These are phyloP conservation scores for Clathrospora elynae DNA, from an alignment of 2,329 filamentous ascomycete species.

Conservation along the genomic window DNA sequence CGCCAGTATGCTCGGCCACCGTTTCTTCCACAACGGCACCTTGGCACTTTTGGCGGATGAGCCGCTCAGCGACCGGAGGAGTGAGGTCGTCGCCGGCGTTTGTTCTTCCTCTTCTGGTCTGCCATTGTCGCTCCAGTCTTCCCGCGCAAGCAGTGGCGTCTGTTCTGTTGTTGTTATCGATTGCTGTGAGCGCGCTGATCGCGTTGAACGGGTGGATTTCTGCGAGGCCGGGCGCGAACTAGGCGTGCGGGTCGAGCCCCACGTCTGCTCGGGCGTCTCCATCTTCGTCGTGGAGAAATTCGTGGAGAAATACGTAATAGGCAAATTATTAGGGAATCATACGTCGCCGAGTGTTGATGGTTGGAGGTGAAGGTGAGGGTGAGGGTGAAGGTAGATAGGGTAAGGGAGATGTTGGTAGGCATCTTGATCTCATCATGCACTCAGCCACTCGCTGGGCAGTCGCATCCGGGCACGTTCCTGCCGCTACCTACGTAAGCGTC, in stretches of 20 bases:
- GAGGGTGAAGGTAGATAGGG: neutral
- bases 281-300: too few species aligned
- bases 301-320: too few species aligned
- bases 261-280: constrained; percentile 44
- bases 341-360: constrained; percentile 6
- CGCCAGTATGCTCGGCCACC: constrained; percentile 81
- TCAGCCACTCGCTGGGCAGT: constrained; percentile 18
- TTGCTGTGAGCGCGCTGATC: constrained; percentile 38
- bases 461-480: constrained; percentile 11
- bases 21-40: constrained; percentile 48
- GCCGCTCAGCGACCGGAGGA: constrained; percentile 44
- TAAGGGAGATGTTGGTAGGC: constrained; percentile 1
- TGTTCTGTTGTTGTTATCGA: constrained; percentile 46
- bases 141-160: constrained; percentile 48
- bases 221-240: constrained; percentile 47
- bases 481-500: constrained; percentile 14
- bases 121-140: constrained; percentile 32
- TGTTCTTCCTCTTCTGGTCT: constrained; percentile 26
- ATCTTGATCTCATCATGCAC: constrained; percentile 22
- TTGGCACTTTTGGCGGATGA: constrained; percentile 29
- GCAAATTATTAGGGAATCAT: constrained; percentile 15
- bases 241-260: constrained; percentile 45
- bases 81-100: constrained; percentile 44
- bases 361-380: constrained; percentile 7
- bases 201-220: constrained; percentile 43